Conservation (phyloP, 2,329 filamentous ascomycete genomes). For the Geosmithia morbida region DNA sequence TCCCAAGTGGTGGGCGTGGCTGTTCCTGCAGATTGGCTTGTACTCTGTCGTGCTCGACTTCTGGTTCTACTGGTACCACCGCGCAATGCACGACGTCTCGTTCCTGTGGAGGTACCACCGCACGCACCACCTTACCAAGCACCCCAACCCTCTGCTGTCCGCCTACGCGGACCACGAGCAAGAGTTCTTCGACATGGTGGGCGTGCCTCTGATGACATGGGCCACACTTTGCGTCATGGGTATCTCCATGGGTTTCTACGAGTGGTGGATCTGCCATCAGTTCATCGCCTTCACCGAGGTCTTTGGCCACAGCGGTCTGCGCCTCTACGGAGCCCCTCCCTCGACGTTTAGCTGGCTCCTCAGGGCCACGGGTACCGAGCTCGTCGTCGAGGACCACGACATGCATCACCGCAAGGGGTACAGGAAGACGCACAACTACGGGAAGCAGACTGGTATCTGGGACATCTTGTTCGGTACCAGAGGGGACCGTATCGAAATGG, state of each 20-base stretch:
- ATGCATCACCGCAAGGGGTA: conserved; percentile 22
- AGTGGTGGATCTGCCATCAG: conserved; percentile 29
- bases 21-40: conserved; percentile 20
- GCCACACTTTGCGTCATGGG: conserved; percentile 16
- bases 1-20: conserved; percentile 15
- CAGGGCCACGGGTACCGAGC: conserved; percentile 15
- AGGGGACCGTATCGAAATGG: conserved; percentile 17
- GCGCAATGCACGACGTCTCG: conserved; percentile 23
- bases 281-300: conserved; percentile 25
- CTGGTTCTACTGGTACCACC: conserved; percentile 29
- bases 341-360: conserved; percentile 18
- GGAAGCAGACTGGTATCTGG: conserved; percentile 21
- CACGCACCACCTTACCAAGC: conserved; percentile 28
- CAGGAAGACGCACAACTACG: conserved; percentile 20
- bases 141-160: conserved; percentile 22
- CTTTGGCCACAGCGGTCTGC: conserved; percentile 21
- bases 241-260: conserved; percentile 28
- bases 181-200: conserved; percentile 25
- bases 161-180: conserved; percentile 26
- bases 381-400: conserved; percentile 27
- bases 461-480: conserved; percentile 19
- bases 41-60: conserved; percentile 27
- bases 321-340: conserved; percentile 18
- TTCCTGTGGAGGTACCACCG: conserved; percentile 23
- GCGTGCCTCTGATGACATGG: conserved; percentile 24